Conservation (phyloP, 2,329 filamentous ascomycete species). For the Hypoxylon sp. region DNA sequence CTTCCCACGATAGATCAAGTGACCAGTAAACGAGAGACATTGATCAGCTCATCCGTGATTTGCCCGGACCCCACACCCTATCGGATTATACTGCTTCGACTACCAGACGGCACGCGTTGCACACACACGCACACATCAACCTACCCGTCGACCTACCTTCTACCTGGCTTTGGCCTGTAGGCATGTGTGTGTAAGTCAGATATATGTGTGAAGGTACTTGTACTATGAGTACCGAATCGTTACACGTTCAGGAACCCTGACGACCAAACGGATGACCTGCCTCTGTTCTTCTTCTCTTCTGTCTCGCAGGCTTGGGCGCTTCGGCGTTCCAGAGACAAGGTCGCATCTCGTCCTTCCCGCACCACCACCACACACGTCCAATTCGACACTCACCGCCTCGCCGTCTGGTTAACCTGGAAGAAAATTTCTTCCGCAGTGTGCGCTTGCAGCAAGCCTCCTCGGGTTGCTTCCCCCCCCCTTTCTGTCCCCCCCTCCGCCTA, state of each 20-base stretch:
- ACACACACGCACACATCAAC: too few species aligned
- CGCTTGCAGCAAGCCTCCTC: constrained; percentile 19
- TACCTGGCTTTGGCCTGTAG: too few species aligned
- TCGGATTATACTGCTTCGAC: constrained; percentile 16
- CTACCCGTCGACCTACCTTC: too few species aligned
- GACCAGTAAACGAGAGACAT: constrained; percentile 30
- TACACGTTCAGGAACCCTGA: constrained; percentile 17
- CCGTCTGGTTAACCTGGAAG: constrained; percentile 8
- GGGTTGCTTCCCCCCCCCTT: too few species aligned
- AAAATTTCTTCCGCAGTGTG: constrained; percentile 28
- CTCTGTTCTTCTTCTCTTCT: constrained; percentile 10
- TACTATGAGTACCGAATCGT: neutral
- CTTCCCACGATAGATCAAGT: constrained; percentile 18
- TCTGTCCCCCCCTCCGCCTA: too few species aligned
- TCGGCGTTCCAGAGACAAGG: constrained; percentile 27
- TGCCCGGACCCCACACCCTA: constrained; percentile 21
- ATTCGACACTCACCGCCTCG: constrained; percentile 36
- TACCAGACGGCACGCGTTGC: too few species aligned
- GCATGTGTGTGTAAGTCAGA: too few species aligned
- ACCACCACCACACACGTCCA: constrained; percentile 27
- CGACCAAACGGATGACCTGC: constrained; percentile 35
- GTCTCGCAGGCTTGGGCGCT: constrained; percentile 25
- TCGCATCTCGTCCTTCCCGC: constrained; percentile 24
- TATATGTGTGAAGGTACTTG: too few species aligned
- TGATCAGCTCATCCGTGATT: constrained; percentile 21